Conservation (phyloP, 2,329 filamentous ascomycete species). For the Colletotrichum sp. region DNA sequence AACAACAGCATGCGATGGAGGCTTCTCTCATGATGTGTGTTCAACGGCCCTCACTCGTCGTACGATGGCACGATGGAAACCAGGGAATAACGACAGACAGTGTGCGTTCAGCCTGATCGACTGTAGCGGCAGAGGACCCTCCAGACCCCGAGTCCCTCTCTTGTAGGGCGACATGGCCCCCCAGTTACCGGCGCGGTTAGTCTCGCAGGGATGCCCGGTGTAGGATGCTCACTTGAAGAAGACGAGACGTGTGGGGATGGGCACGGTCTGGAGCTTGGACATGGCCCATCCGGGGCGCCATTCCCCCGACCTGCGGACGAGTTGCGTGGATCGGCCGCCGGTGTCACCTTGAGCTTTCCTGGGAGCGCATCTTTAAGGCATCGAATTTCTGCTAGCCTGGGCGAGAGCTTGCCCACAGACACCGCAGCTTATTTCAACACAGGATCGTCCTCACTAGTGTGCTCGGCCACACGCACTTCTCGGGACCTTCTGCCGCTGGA, state of each 20-base stretch:
- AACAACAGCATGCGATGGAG: neutral
- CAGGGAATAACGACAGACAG: neutral
- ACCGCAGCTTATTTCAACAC: neutral
- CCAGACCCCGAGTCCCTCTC: neutral
- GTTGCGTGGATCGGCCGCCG: constrained; percentile 14
- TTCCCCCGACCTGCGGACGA: neutral
- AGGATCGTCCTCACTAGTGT: neutral
- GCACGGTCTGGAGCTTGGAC: constrained; percentile 19
- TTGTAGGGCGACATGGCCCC: neutral
- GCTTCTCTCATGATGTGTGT: neutral
- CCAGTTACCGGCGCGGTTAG: constrained; percentile 1
- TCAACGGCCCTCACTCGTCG: neutral
- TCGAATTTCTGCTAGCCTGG: neutral
- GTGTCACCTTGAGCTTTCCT: constrained; percentile 3
- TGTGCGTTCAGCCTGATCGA: neutral
- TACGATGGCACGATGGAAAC: neutral
- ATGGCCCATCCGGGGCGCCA: neutral
- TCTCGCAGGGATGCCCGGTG: constrained; percentile 2
- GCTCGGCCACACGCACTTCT: neutral
- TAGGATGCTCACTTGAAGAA: constrained; percentile 7
- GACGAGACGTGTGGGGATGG: constrained; percentile 17
- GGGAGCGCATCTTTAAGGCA: neutral
- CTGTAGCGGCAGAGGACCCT: neutral
- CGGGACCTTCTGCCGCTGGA: neutral
- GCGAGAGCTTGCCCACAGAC: neutral